Base-by-base conservation (phyloP, 805 yeast species). In the Nakazawaea anatomiae region DNA sequence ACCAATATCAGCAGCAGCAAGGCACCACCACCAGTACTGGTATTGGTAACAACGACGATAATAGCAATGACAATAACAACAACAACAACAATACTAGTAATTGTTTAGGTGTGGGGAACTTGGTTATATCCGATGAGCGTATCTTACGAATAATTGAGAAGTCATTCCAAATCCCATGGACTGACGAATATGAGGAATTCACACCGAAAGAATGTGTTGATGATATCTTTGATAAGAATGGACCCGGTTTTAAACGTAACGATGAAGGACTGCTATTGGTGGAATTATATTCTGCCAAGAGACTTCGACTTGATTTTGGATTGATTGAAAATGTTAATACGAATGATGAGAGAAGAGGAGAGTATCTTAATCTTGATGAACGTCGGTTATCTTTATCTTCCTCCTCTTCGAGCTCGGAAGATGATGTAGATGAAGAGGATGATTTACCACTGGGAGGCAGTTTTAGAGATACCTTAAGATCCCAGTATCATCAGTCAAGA, bases 131-230 rank as follows among this genome's bases (percentile, higher is more conserved):
- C 4, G 39, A 48, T 38, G 39, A 25, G 7, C 39, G 28, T 9
- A 29, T 48, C 14, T 7, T 48, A 8, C 27, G 38, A n/a, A 31
- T 67, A 4, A 53, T 66, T 18, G 63, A 61, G 48, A 61, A 61
- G 41, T 60, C 71, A 1, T 64, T 58, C 50, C 54, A 61, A 36
- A 65, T 67, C 53, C 56, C 66, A 6, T 61, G 70, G 70, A 51
- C 64, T 68, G 44, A 61, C 71, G 40, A 50, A 6, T 67, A 66
- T 47, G 62, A 62, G 7, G 79, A 87, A 68, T 71, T 73, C 63
- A 71, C 83, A 10, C 92, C 96, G 0, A 75, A 76, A 46, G 87
- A 83, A 52, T 80, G 91, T 55, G 74, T 90, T 9, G 81, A 82
- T 34, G 95, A 89, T 64, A 85, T 91, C 2, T 76, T 88, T 52